phyloP scores from a whole-genome alignment of 2,329 filamentous ascomycete species.

The Didymella pinodella region DNA sequence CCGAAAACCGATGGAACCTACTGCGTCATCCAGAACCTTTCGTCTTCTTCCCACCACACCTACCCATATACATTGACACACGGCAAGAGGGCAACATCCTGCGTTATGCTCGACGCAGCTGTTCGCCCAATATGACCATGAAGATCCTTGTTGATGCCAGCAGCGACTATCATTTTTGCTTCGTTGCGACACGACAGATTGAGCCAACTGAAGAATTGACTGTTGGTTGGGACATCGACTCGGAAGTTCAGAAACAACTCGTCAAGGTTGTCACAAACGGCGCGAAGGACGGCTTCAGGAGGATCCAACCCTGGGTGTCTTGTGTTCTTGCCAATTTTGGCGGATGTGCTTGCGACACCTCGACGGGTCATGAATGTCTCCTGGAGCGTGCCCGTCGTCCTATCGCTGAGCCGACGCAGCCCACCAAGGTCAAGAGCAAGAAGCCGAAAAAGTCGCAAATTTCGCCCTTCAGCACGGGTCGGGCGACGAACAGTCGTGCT shows the following conservation, averaged over 20 bases:
- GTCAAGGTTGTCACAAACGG: slow-evolving; percentile 70
- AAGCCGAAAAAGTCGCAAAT: slow-evolving; percentile 59
- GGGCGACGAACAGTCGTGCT: slow-evolving; percentile 64
- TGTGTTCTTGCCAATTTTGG: slow-evolving; percentile 79
- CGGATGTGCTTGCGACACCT: slow-evolving; percentile 74
- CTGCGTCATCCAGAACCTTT: slow-evolving; percentile 61
- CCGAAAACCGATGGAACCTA: slow-evolving; percentile 56
- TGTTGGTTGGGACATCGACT: slow-evolving; percentile 64
- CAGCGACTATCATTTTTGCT: slow-evolving; percentile 83
- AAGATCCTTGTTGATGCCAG: slow-evolving; percentile 83
- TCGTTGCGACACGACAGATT: slow-evolving; percentile 84
- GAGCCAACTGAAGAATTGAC: slow-evolving; percentile 74
- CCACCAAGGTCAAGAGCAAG: slow-evolving; percentile 56
- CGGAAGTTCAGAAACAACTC: slow-evolving; percentile 61
- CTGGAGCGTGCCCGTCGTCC: slow-evolving; percentile 48
- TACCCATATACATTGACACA: slow-evolving; percentile 93
- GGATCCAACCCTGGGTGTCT: slow-evolving; percentile 71
- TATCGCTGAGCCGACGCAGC: slow-evolving; percentile 34
- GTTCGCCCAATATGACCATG: slow-evolving; percentile 85
- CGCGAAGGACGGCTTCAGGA: slow-evolving; percentile 65
- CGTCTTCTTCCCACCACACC: slow-evolving; percentile 76
- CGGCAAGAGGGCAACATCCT: slow-evolving; percentile 84
- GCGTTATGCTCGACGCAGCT: slow-evolving; percentile 91
- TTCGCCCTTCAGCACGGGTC: slow-evolving; percentile 63
- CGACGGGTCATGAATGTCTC: slow-evolving; percentile 47